Conservation (phyloP, 345 rosid species). For the Psidium guajava region DNA sequence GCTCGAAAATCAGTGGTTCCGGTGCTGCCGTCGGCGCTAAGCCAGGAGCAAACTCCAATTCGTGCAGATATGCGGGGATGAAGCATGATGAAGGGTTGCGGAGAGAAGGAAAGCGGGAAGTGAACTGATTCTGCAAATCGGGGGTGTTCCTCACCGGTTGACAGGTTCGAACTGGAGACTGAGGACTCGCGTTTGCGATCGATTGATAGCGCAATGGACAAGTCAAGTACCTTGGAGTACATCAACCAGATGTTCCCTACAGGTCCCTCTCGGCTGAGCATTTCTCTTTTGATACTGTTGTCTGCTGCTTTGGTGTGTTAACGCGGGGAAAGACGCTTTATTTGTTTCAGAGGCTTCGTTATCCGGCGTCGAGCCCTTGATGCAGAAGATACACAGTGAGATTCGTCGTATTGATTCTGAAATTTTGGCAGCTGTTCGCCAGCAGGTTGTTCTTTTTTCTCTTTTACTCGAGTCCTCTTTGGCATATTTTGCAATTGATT, state of each 20-base stretch:
- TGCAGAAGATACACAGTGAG: constrained; percentile 94
- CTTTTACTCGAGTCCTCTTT: too few species aligned
- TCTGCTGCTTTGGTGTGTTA: not conserved
- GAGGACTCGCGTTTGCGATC: not conserved
- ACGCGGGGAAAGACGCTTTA: not conserved
- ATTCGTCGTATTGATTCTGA: constrained; percentile 89
- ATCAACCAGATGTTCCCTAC: constrained; percentile 99
- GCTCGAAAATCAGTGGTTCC: not conserved
- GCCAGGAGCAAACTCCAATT: not conserved
- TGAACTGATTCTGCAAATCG: not conserved
- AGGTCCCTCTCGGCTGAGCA: constrained; percentile 23
- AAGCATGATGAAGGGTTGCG: not conserved
- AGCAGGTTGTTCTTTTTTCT: constrained; percentile 48
- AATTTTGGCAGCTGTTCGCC: constrained; percentile 93
- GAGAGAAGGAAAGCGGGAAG: not conserved
- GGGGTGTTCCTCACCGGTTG: not conserved
- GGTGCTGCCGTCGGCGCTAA: not conserved
- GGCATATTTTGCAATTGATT: not conserved
- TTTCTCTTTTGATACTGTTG: not conserved
- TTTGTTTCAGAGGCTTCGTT: constrained; percentile 73
- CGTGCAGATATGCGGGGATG: not conserved
- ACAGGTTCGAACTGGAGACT: not conserved
- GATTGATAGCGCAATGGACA: constrained; percentile 47
- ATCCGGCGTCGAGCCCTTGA: constrained; percentile 94
- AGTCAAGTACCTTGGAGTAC: constrained; percentile 86